Conservation (phyloP, 345 rosid species). For the Pelargonium nanum region DNA sequence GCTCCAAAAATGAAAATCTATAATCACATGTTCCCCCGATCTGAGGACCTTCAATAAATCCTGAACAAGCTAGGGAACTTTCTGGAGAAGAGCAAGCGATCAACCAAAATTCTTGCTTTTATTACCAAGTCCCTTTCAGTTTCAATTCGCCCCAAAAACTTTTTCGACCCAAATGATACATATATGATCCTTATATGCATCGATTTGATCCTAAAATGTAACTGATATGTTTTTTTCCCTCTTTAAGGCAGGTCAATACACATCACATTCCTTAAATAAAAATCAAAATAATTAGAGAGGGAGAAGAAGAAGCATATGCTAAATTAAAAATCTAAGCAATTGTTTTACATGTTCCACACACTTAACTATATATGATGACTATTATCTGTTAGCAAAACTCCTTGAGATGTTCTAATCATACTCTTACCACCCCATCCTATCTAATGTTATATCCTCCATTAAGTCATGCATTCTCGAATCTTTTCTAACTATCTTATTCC, state of each 20-base stretch:
- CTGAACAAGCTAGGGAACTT: slow-evolving; percentile 18
- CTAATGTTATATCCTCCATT: too few relatives aligned
- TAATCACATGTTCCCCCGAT: slow-evolving; percentile 6
- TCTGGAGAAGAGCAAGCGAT: slow-evolving; percentile 15
- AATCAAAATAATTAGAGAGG: too few relatives aligned
- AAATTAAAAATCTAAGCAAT: too few relatives aligned
- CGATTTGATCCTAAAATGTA: neutral
- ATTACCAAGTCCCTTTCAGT: slow-evolving; percentile 13
- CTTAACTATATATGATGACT: too few relatives aligned
- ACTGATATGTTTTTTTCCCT: neutral
- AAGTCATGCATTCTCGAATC: too few relatives aligned
- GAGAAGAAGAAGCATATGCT: too few relatives aligned
- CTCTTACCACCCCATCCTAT: too few relatives aligned
- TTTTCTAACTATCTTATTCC: too few relatives aligned
- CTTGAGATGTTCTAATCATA: too few relatives aligned
- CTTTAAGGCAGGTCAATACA: neutral
- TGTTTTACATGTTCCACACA: too few relatives aligned
- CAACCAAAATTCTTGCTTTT: slow-evolving; percentile 19
- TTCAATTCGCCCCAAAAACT: slow-evolving; percentile 19
- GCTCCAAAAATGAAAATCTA: neutral
- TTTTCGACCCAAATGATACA: slow-evolving; percentile 3
- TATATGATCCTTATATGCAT: too few relatives aligned
- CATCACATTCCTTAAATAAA: neutral
- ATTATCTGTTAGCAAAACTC: too few relatives aligned
- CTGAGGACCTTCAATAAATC: slow-evolving; percentile 13